A percentile compares a stretch with the other conserved stretches of the same genome.
These are phyloP conservation scores for Madurella fahalii DNA, from an alignment of 2,329 filamentous ascomycete genomes.

Conservation along the genomic window DNA sequence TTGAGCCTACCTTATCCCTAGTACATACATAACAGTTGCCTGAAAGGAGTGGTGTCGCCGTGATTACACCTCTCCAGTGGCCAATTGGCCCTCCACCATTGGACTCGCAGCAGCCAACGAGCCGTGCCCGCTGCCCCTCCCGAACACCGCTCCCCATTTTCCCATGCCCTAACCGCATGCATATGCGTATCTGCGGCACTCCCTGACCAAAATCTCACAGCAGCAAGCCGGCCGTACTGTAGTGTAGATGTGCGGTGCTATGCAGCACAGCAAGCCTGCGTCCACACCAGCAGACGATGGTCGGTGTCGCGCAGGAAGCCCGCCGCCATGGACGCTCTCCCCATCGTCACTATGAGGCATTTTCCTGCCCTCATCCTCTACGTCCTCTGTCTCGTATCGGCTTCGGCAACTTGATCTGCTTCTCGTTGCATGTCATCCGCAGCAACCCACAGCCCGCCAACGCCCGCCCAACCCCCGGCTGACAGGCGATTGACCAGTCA, in stretches of 20 bases:
- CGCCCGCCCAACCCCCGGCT: neutral
- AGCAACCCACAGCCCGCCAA: neutral
- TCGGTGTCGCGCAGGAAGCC: constrained; percentile 17
- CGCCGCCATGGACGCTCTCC: neutral
- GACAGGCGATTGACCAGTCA: neutral
- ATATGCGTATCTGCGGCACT: constrained; percentile 5
- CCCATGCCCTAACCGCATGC: constrained; percentile 5
- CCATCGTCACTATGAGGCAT: constrained; percentile 20
- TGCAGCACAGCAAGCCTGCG: neutral
- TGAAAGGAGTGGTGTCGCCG: neutral
- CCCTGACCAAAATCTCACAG: neutral
- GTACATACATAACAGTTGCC: neutral
- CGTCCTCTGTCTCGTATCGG: neutral
- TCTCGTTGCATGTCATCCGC: constrained; percentile 7
- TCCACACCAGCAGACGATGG: constrained; percentile 8
- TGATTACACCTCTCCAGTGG: too few species aligned
- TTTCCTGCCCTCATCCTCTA: constrained; percentile 7
- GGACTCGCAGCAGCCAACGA: neutral
- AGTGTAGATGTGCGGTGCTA: too few species aligned
- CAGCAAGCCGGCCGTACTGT: neutral
- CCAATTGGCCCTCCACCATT: neutral
- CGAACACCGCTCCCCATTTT: neutral
- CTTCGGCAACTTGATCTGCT: constrained; percentile 1
- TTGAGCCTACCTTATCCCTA: too few species aligned
- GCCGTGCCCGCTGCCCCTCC: neutral